Percentiles rank a stretch among this genome's conserved stretches.
These are phyloP conservation scores for Tetrahymena thermophila DNA, from an alignment of 73 alveolate genomes.

Conservation along the genomic window DNA sequence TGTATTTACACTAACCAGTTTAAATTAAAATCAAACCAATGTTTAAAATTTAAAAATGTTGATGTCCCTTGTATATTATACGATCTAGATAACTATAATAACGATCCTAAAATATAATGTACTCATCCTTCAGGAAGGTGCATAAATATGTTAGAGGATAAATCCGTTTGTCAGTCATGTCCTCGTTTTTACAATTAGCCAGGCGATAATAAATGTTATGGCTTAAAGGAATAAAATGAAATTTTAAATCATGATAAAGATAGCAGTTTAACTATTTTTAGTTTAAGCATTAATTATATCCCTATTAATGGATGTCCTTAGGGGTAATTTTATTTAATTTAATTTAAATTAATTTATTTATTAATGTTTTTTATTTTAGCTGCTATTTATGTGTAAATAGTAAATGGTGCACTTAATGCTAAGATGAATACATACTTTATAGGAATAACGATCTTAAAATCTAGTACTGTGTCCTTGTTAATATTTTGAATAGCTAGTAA, in stretches of 20 bases:
- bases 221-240: not conserved
- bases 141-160: not conserved
- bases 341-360: not conserved
- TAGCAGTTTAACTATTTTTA: not conserved
- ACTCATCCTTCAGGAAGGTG: not conserved
- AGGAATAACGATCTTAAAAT: not conserved
- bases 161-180: not conserved
- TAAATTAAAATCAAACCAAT: not conserved
- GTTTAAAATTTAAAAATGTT: not conserved
- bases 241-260: not conserved
- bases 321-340: not conserved
- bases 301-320: not conserved
- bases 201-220: not conserved
- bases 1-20: not conserved
- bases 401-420: not conserved
- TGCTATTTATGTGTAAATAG: not conserved
- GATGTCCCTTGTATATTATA: not conserved
- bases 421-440: not conserved
- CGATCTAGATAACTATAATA: not conserved
- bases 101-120: not conserved
- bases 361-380: not conserved
- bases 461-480: not conserved
- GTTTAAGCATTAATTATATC: not conserved
- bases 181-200: not conserved
- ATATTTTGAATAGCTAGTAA: not conserved